Percentiles rank a stretch among this genome's conserved stretches.
Evolutionary conservation across 805 yeast genomes (phyloP).

Genomic region (Starmerella powellii): DNA sequence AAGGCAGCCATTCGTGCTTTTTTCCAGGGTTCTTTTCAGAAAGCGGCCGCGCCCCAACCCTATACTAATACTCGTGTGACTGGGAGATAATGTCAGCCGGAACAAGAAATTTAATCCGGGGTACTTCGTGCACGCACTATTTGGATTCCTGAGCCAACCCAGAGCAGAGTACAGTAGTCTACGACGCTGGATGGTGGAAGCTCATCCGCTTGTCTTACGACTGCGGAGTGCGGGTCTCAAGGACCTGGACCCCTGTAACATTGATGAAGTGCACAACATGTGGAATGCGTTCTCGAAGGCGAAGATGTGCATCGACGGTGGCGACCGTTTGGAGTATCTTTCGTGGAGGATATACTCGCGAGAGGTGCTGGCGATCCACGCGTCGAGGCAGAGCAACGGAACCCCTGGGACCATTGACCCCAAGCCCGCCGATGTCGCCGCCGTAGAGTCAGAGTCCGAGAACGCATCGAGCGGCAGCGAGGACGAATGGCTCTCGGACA

Average conservation of each 20-base stretch:
- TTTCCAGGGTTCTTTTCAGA: too few relatives aligned
- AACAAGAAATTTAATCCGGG: background rate
- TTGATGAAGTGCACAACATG: slow-evolving; percentile 21
- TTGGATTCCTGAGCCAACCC: background rate
- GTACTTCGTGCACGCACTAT: background rate
- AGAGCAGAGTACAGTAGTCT: too few relatives aligned
- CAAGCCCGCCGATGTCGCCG: background rate
- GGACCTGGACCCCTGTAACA: slow-evolving; percentile 20
- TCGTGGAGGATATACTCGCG: slow-evolving; percentile 24
- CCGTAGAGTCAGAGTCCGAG: background rate
- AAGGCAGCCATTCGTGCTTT: too few relatives aligned
- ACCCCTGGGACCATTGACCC: background rate
- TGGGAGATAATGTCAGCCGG: slow-evolving; percentile 2
- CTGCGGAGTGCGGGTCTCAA: slow-evolving; percentile 20
- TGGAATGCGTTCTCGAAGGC: slow-evolving; percentile 24
- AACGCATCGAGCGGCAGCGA: slow-evolving; percentile 1
- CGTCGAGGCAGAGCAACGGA: background rate
- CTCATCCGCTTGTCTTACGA: slow-evolving; percentile 19
- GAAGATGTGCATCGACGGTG: slow-evolving; percentile 20
- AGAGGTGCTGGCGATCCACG: slow-evolving; percentile 9
- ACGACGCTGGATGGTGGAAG: slow-evolving; percentile 8
- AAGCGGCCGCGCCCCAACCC: too few relatives aligned
- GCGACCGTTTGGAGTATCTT: slow-evolving; percentile 22
- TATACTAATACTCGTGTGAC: background rate
- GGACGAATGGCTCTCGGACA: background rate